phyloP scores from a whole-genome alignment of 2,329 filamentous ascomycete genomes.

The Herpotrichia juniperi region DNA sequence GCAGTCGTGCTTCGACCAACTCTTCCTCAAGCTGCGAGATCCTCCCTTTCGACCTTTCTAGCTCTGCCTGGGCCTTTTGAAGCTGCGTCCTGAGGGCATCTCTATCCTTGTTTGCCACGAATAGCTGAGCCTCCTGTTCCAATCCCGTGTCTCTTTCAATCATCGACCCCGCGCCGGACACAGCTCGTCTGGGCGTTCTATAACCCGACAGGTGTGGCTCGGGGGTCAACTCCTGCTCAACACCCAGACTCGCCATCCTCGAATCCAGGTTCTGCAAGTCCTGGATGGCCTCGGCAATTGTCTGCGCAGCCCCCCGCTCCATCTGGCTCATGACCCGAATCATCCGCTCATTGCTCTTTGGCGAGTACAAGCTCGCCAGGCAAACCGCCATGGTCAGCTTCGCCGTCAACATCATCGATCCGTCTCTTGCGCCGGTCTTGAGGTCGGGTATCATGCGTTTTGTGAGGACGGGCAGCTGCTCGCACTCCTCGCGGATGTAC shows the following conservation, averaged over 20 bases:
- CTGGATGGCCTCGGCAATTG: constrained; percentile 48
- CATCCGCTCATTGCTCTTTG: constrained; percentile 57
- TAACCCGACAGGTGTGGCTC: constrained; percentile 40
- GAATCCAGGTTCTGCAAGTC: constrained; percentile 45
- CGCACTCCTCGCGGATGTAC: constrained; percentile 55
- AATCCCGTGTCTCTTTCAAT: constrained; percentile 51
- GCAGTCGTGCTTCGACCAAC: constrained; percentile 53
- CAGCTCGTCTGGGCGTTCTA: constrained; percentile 38
- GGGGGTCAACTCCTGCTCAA: constrained; percentile 42
- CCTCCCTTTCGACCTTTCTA: constrained; percentile 49
- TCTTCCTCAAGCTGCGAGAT: constrained; percentile 55
- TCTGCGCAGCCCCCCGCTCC: constrained; percentile 42
- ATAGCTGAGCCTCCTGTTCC: constrained; percentile 57
- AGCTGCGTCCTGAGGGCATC: constrained; percentile 50
- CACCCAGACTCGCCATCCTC: constrained; percentile 42
- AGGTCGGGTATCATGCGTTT: constrained; percentile 53
- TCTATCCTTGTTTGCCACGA: constrained; percentile 55
- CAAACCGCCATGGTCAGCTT: constrained; percentile 57
- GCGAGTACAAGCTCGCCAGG: constrained; percentile 54
- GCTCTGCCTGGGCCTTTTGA: constrained; percentile 47
- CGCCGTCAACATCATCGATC: constrained; percentile 46
- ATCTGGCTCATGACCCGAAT: constrained; percentile 47
- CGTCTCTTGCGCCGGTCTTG: constrained; percentile 56
- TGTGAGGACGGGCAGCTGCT: constrained; percentile 46
- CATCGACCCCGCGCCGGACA: constrained; percentile 31